A percentile compares a stretch with the other conserved stretches of the same genome.
Evolutionary conservation across 176 grass and related monocot species (phyloP).

Genomic region (Aegilops tauschii): DNA sequence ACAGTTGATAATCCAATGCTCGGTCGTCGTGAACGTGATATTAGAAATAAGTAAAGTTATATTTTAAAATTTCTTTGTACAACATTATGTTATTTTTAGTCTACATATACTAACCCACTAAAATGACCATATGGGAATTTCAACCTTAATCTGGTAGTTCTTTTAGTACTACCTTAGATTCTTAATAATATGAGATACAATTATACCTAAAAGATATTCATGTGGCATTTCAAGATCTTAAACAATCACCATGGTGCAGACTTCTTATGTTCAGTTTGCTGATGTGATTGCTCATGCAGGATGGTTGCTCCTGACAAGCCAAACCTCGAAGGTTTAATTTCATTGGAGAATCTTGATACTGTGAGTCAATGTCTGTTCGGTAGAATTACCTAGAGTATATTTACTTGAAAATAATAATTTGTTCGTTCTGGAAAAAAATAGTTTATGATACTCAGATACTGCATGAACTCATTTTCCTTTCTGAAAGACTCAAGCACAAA

Average conservation of each 20-base stretch:
- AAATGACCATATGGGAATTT: not conserved
- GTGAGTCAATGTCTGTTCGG: not conserved
- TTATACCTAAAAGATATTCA: not conserved
- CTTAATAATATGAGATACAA: not conserved
- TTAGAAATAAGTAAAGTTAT: conserved; percentile 66
- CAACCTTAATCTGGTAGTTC: not conserved
- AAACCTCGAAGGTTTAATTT: conserved; percentile 68
- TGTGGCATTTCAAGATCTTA: not conserved
- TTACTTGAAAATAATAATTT: not conserved
- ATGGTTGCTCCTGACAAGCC: conserved; percentile 26
- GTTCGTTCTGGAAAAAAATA: not conserved
- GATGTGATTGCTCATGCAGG: conserved; percentile 35
- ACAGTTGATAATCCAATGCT: conserved; percentile 79
- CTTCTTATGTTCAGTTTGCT: not conserved
- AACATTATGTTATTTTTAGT: not conserved
- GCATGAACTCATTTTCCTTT: too few relatives aligned
- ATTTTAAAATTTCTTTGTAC: not conserved
- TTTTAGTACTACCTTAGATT: not conserved
- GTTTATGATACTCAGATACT: not conserved
- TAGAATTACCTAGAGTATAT: not conserved
- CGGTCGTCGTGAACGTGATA: conserved; percentile 75
- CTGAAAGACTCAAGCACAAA: not conserved
- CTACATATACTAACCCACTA: not conserved
- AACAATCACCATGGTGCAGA: not conserved
- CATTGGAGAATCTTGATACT: conserved; percentile 27